phyloP scores from a whole-genome alignment of 164 flowering plant species.

The Tetrastigma voinierianum region DNA sequence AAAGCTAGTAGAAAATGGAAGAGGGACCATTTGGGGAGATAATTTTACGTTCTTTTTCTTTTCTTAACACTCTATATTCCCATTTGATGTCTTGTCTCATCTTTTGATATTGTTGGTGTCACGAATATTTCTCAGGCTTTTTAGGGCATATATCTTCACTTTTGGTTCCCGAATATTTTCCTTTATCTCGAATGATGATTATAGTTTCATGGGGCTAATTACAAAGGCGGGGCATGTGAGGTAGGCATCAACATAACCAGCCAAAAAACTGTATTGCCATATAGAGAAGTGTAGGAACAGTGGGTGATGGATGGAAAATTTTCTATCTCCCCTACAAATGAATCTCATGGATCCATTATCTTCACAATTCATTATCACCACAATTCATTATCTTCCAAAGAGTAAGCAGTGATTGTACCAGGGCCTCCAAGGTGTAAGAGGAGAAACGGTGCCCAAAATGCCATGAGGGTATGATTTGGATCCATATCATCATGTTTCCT shows the following conservation, averaged over 20 bases:
- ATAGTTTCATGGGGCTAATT: background rate
- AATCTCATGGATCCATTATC: slow-evolving; percentile 7
- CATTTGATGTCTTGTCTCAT: slow-evolving; percentile 9
- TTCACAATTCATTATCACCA: too few relatives aligned
- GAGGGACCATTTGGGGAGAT: slow-evolving; percentile 2
- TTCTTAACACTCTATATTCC: background rate
- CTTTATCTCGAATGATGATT: background rate
- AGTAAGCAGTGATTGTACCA: too few relatives aligned
- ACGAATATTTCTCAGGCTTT: slow-evolving; percentile 7
- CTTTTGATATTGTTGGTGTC: slow-evolving; percentile 18
- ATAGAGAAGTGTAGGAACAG: background rate
- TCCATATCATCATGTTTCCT: too few relatives aligned
- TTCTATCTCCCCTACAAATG: slow-evolving; percentile 6
- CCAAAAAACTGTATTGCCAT: background rate
- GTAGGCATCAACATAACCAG: slow-evolving; percentile 3
- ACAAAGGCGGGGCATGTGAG: background rate
- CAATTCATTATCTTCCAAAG: too few relatives aligned
- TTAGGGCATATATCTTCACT: slow-evolving; percentile 15
- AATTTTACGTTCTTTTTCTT: background rate
- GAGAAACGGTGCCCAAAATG: too few relatives aligned
- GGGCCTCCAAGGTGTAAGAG: too few relatives aligned
- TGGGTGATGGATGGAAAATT: slow-evolving; percentile 4
- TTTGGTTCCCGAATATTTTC: background rate
- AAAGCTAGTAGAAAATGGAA: background rate
- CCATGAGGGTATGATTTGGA: too few relatives aligned